phyloP scores from a whole-genome alignment of 2,329 filamentous ascomycete species.

The Colletotrichum sp. region DNA sequence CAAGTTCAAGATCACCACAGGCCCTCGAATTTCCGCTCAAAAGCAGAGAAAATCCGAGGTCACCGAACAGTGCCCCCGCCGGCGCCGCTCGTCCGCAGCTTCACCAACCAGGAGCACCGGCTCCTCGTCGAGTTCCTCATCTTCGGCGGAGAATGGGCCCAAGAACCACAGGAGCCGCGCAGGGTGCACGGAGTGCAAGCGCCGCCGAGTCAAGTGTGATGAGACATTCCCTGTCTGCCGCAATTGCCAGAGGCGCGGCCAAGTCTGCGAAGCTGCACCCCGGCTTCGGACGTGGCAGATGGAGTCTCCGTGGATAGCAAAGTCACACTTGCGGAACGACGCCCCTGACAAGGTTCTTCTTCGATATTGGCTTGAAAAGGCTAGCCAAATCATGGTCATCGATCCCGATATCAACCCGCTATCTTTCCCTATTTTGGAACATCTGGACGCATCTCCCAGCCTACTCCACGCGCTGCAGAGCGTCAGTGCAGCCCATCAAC shows the following conservation, averaged over 20 bases:
- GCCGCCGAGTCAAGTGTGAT: background rate
- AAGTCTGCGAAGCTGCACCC: background rate
- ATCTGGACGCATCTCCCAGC: background rate
- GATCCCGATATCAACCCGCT: background rate
- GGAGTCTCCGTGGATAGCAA: background rate
- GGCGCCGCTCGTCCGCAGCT: background rate
- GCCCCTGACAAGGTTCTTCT: background rate
- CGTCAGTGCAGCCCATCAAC: background rate
- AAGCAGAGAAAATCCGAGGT: background rate
- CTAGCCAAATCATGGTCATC: background rate
- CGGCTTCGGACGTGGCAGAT: background rate
- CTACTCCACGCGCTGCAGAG: background rate
- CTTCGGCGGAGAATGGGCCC: background rate
- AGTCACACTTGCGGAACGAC: background rate
- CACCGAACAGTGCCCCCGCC: background rate
- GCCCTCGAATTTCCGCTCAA: background rate
- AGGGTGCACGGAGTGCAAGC: background rate
- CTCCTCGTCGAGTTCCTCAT: background rate
- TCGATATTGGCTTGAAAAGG: background rate
- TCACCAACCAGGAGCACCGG: background rate
- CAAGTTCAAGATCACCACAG: background rate
- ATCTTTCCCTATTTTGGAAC: background rate
- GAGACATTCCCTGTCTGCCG: background rate
- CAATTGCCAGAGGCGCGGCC: background rate
- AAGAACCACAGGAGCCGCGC: background rate